Base-by-base conservation (phyloP, 768 basidiomycete genomes). In the Gloeostereum incarnatum region DNA sequence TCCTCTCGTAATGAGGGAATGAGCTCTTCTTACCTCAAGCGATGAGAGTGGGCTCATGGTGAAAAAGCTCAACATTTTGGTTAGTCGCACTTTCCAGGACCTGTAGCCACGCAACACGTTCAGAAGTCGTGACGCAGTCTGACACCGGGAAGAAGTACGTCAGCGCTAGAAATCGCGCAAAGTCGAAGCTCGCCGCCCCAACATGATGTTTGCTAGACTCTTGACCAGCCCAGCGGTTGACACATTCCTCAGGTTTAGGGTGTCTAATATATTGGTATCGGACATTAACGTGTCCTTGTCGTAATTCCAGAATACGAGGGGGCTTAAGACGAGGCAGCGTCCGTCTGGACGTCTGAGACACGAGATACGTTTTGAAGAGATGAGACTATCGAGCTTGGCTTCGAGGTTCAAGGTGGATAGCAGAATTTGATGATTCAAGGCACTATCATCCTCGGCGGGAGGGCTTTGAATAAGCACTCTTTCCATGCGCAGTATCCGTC, bases 131-230 rank as follows among this genome's bases (percentile, higher is more conserved):
- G 45, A 78, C 57, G 57, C 87, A 90, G 46, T 82, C 77, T 11
- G 65, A 71, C 46, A 87, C 81, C 2, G 73, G 77, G 52, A 92
- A 88, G 59, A 88, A 79, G 56, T 86, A 91, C 0, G 86, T 88
- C 41, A 90, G 64, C 11, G 79, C 84, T 14, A 91, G 69, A 51
- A 78, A 84, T 36, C 66, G 72, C 33, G 84, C 81, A 43, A 67
- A 72, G 49, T 82, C 78, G 35, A 78, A 66, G 58, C 23, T 56
- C 36, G 58, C 59, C 41, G 68, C 66, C 2, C 11, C 52, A 31
- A 57, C 55, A 43, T 62, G 55, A 33, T 68, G 69, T 38, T 80
- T 73, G 35, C 63, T 66, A 11, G 63, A 63, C 17, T 73, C 76
- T 41, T 82, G 66, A 14, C 83, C 79, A 6, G 84, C 83, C 78